These are phyloP conservation scores for Monilinia fructicola DNA, from an alignment of 2,329 filamentous ascomycete species.

Conservation along the genomic window DNA sequence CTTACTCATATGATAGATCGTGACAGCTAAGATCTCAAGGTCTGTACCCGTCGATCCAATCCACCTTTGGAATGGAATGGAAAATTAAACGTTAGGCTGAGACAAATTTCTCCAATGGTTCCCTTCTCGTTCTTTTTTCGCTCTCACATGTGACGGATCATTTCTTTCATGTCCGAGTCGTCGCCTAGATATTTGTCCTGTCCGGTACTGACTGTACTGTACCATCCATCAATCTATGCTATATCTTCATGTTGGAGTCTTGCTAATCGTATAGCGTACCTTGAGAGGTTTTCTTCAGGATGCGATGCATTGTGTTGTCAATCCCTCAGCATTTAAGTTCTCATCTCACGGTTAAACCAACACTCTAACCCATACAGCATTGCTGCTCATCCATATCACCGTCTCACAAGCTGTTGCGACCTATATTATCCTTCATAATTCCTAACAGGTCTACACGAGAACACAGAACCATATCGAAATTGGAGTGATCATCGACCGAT, in stretches of 20 bases:
- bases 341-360: background rate
- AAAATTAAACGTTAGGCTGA: conserved; percentile 13
- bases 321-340: background rate
- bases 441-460: conserved; percentile 18
- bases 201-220: too few species aligned
- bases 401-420: conserved; percentile 6
- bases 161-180: background rate
- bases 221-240: background rate
- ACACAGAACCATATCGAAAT: background rate
- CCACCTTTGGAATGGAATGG: background rate
- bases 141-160: background rate
- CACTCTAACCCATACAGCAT: background rate
- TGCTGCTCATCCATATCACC: conserved; percentile 3
- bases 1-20: conserved; percentile 13
- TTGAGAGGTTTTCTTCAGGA: too few species aligned
- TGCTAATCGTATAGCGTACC: background rate
- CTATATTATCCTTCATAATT: conserved; percentile 9
- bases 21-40: conserved; percentile 11
- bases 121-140: background rate
- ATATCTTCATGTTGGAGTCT: background rate
- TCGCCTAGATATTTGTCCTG: background rate
- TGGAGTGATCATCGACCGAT: conserved; percentile 20
- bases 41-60: conserved; percentile 1
- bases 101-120: conserved; percentile 5
- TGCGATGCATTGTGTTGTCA: background rate